Conservation (phyloP, 2,329 filamentous ascomycete genomes). For the Onygenales sp. region DNA sequence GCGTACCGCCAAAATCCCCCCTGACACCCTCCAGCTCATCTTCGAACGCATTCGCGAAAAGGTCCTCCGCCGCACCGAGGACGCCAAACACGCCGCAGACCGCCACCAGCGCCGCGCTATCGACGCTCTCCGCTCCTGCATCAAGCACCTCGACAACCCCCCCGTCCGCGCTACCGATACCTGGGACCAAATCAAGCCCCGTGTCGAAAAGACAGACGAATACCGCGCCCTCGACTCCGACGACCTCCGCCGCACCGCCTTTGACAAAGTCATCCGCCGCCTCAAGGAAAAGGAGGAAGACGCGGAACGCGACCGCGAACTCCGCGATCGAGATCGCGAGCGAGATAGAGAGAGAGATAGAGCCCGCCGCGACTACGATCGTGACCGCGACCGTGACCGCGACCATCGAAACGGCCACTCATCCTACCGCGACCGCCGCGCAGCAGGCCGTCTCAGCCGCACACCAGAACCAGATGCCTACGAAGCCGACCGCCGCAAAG, state of each 20-base stretch:
- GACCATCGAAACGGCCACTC: conserved; percentile 43
- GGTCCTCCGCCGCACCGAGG: conserved; percentile 68
- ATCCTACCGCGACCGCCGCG: conserved; percentile 27
- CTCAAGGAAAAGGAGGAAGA: conserved; percentile 89
- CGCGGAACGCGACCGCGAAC: conserved; percentile 51
- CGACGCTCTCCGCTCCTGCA: conserved; percentile 72
- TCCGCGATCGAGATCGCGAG: conserved; percentile 44
- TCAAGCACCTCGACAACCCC: conserved; percentile 77
- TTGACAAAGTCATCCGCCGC: conserved; percentile 84
- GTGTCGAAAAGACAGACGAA: conserved; percentile 72
- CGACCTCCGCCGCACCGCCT: conserved; percentile 70
- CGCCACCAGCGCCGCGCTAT: conserved; percentile 76
- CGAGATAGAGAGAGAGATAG: conserved; percentile 46
- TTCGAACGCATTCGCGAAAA: conserved; percentile 86
- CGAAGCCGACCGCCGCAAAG: conserved; percentile 88
- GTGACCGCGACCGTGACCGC: conserved; percentile 41
- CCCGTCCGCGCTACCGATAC: conserved; percentile 68
- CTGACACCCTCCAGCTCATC: conserved; percentile 67
- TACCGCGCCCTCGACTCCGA: conserved; percentile 76
- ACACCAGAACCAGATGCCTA: conserved; percentile 91
- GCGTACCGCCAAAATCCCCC: conserved; percentile 78
- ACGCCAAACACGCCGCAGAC: conserved; percentile 72
- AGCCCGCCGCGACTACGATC: conserved; percentile 36
- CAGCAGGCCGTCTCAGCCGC: conserved; percentile 57
- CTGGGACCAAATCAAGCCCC: conserved; percentile 77